Base-by-base conservation (phyloP, 495 filamentous ascomycete genomes). In the Tuber calosporum region DNA sequence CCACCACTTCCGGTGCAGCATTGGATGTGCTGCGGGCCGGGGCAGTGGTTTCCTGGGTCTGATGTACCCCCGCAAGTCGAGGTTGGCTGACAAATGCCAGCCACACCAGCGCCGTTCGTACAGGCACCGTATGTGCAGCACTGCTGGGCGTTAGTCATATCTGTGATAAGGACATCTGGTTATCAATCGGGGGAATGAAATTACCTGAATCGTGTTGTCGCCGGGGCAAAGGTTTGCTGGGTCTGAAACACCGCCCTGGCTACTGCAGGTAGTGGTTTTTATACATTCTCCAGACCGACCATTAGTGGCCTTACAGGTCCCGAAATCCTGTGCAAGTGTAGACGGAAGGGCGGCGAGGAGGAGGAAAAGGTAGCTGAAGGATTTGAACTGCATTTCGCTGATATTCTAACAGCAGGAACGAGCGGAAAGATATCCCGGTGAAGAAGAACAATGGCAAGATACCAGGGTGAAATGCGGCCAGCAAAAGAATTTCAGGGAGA, bases 1-100 rank as follows among this genome's bases (percentile, higher is more conserved):
- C 67, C 67, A n/a, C 67, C 67, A n/a, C 37, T 4, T 1, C 67
- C 67, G n/a, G 40, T 42, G 67, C 67, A 69, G 7, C 67, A 69
- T 39, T 69, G 37, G 67, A 69, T 69, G 34, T 69, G 0, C 20
- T 38, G 40, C 5, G 67, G 67, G 30, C 67, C 67, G 17, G 67
- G 67, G 17, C 67, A 69, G 34, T 69, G 40, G 67, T 62, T 62
- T 0, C 53, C 53, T 62, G 53, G 53, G 53, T 62, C 53, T 62
- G 53, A n/a, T 62, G 53, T 62, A 30, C 53, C 53, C 53, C 17
- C 17, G 26, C 53, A 62, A 34, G 53, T 34, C 26, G 53, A 30
- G 26, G 53, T 62, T 34, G 53, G 53, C 53, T 62, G 53, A 62
- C 53, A 62, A 4, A 13, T 62, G 1, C 53, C 53, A 1, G n/a